phyloP scores from a whole-genome alignment of 148 eudicot genomes.

The Heliosperma pusillum region DNA sequence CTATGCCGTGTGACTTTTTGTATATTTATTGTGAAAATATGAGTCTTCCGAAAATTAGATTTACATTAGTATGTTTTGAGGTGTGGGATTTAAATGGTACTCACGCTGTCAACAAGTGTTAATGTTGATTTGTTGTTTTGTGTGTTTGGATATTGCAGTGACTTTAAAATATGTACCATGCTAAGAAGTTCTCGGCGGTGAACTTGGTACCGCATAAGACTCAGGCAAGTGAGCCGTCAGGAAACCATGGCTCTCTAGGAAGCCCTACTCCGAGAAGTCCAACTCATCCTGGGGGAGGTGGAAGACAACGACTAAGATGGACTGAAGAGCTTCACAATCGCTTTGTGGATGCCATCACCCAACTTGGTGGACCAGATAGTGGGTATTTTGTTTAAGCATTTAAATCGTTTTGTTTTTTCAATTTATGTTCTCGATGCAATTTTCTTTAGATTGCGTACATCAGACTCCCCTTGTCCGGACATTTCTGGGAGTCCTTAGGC shows the following conservation, averaged over 20 bases:
- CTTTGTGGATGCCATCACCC: slow-evolving; percentile 66
- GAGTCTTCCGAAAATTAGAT: background rate
- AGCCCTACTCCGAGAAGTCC: slow-evolving; percentile 36
- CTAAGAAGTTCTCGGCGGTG: slow-evolving; percentile 42
- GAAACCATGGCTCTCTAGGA: slow-evolving; percentile 34
- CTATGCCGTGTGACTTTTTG: background rate
- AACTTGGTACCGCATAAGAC: slow-evolving; percentile 49
- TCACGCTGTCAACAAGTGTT: background rate
- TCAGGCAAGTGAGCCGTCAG: slow-evolving; percentile 44
- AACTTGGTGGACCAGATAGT: slow-evolving; percentile 84
- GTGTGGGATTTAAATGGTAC: background rate
- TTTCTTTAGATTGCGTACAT: background rate
- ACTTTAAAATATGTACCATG: slow-evolving; percentile 43
- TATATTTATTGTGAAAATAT: background rate
- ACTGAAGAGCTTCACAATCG: slow-evolving; percentile 66
- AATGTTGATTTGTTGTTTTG: background rate
- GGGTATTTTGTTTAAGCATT: slow-evolving; percentile 46
- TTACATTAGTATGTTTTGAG: slow-evolving; percentile 1
- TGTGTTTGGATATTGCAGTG: slow-evolving; percentile 19
- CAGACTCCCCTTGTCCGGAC: background rate
- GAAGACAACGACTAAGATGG: slow-evolving; percentile 65
- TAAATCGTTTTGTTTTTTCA: background rate
- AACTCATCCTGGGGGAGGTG: slow-evolving; percentile 43
- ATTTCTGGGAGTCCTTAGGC: background rate
- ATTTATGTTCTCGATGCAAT: background rate